These are phyloP conservation scores for Suillus subalutaceus DNA, from an alignment of 768 basidiomycete species.

Conservation along the genomic window DNA sequence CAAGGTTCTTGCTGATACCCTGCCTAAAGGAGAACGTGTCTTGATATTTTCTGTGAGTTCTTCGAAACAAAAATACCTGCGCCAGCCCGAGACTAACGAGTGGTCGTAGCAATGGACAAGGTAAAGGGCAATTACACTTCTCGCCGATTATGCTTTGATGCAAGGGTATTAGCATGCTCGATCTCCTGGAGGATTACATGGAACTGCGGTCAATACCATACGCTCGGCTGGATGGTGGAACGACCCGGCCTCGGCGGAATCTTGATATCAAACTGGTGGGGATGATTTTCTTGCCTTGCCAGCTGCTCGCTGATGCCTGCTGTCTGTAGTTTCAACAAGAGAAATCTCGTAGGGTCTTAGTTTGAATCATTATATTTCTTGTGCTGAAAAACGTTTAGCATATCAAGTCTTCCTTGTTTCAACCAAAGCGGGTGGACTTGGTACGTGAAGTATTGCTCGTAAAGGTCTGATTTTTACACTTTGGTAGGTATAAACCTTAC, in stretches of 20 bases:
- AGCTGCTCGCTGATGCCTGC: background rate
- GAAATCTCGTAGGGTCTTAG: slow-evolving; percentile 46
- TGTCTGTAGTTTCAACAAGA: slow-evolving; percentile 57
- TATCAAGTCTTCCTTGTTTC: slow-evolving; percentile 72
- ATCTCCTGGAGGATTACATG: slow-evolving; percentile 71
- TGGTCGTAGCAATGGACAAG: slow-evolving; percentile 59
- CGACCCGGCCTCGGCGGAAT: slow-evolving; percentile 53
- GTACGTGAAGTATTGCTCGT: slow-evolving; percentile 33
- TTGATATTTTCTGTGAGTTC: slow-evolving; percentile 66
- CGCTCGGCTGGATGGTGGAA: slow-evolving; percentile 62
- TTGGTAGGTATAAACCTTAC: slow-evolving; percentile 75
- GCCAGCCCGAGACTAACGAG: slow-evolving; percentile 13
- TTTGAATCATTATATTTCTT: background rate
- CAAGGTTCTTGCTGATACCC: slow-evolving; percentile 56
- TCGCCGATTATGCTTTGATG: background rate
- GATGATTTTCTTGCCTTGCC: slow-evolving; percentile 2
- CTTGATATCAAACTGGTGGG: slow-evolving; percentile 60
- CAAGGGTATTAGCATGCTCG: slow-evolving; percentile 54
- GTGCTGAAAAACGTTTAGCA: slow-evolving; percentile 36
- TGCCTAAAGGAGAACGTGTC: slow-evolving; percentile 63
- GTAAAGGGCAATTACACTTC: slow-evolving; percentile 27
- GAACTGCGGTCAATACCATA: slow-evolving; percentile 58
- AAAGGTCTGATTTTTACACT: slow-evolving; percentile 28
- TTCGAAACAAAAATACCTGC: background rate
- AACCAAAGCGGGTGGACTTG: slow-evolving; percentile 73